Evolutionary conservation across 1,284 basidiomycete genomes (phyloP).

Genomic region (Sporisorium iseilematis-ciliati): DNA sequence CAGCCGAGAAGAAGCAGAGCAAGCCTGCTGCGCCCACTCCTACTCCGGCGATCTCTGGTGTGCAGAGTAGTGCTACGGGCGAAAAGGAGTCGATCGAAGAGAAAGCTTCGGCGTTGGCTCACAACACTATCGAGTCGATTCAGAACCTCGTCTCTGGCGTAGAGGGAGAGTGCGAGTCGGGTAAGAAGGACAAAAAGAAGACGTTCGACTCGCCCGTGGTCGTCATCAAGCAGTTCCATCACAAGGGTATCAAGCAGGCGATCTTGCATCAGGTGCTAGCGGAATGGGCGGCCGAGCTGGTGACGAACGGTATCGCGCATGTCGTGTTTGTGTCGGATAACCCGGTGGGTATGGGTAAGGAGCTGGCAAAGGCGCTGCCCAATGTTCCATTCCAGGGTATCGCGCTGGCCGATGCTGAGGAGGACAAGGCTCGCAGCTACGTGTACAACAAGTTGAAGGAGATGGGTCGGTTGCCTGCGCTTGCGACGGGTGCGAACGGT

Average conservation of each 20-base stretch:
- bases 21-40: slow-evolving; percentile 11
- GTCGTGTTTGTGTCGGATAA: slow-evolving; percentile 92
- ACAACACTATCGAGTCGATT: slow-evolving; percentile 28
- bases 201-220: slow-evolving; percentile 53
- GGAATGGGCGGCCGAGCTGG: slow-evolving; percentile 82
- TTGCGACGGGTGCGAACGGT: slow-evolving; percentile 1
- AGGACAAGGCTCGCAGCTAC: slow-evolving; percentile 81
- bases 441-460: slow-evolving; percentile 83
- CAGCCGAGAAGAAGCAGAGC: slow-evolving; percentile 40
- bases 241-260: slow-evolving; percentile 73
- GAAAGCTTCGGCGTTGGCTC: slow-evolving; percentile 32
- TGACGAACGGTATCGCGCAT: slow-evolving; percentile 79
- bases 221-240: slow-evolving; percentile 64
- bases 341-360: slow-evolving; percentile 82
- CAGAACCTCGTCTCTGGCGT: slow-evolving; percentile 22
- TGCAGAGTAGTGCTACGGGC: not conserved
- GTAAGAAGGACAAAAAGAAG: slow-evolving; percentile 27
- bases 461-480: slow-evolving; percentile 70
- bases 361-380: slow-evolving; percentile 85
- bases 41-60: slow-evolving; percentile 10
- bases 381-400: slow-evolving; percentile 80
- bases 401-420: slow-evolving; percentile 79
- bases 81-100: slow-evolving; percentile 33
- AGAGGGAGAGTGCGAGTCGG: not conserved
- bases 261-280: slow-evolving; percentile 82